A percentile compares a stretch with the other conserved stretches of the same genome.
phyloP scores from a whole-genome alignment of 2,329 filamentous ascomycete species.

The Hypoxylon sp. region DNA sequence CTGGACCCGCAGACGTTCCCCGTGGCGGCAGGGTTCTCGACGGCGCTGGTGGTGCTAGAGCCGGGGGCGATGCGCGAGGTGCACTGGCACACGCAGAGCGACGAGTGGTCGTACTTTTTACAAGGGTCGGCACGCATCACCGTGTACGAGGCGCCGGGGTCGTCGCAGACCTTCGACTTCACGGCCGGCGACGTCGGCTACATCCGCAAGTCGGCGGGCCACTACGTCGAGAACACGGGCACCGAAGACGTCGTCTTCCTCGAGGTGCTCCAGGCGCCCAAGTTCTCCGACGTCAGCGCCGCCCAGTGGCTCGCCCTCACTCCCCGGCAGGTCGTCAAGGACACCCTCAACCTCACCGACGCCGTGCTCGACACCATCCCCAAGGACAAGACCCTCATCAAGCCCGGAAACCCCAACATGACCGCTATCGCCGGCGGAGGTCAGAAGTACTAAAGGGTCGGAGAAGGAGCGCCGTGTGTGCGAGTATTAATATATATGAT shows the following conservation, averaged over 20 bases:
- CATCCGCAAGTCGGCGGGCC: slow-evolving; percentile 60
- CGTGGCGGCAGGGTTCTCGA: slow-evolving; percentile 61
- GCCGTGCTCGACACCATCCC: slow-evolving; percentile 49
- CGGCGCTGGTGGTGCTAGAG: slow-evolving; percentile 63
- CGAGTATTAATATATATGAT: neutral
- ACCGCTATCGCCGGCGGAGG: slow-evolving; percentile 41
- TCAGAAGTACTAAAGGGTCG: slow-evolving; percentile 15
- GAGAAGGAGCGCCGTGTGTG: neutral
- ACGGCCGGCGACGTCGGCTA: slow-evolving; percentile 67
- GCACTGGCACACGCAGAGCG: slow-evolving; percentile 68
- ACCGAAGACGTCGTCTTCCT: slow-evolving; percentile 64
- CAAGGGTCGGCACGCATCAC: slow-evolving; percentile 63
- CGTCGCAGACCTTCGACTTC: slow-evolving; percentile 65
- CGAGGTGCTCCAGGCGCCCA: slow-evolving; percentile 63
- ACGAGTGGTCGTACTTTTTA: slow-evolving; percentile 70
- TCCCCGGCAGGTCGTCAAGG: slow-evolving; percentile 64
- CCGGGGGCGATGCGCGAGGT: slow-evolving; percentile 71
- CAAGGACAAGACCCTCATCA: slow-evolving; percentile 53
- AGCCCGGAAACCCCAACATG: slow-evolving; percentile 51
- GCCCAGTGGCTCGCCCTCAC: slow-evolving; percentile 67
- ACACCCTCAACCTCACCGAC: slow-evolving; percentile 58
- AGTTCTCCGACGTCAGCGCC: slow-evolving; percentile 62
- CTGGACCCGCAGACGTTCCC: slow-evolving; percentile 66
- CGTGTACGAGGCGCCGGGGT: slow-evolving; percentile 59
- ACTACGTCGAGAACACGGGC: slow-evolving; percentile 70